Evolutionary conservation across 495 filamentous ascomycete genomes (phyloP).

Genomic region (Aspergillus baeticus): DNA sequence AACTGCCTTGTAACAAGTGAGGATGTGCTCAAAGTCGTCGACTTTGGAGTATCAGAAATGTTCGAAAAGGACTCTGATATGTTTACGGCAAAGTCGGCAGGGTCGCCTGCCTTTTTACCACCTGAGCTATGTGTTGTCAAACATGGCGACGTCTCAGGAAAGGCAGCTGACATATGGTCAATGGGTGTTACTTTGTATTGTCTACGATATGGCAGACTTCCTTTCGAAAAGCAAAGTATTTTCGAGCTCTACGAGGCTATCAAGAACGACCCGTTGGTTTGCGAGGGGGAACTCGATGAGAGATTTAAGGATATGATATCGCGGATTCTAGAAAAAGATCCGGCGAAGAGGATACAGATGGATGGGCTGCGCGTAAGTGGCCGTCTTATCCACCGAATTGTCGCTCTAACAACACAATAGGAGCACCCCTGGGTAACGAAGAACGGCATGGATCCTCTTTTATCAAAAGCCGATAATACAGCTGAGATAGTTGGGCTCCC

Average conservation of each 20-base stretch:
- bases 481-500: conserved; percentile 73
- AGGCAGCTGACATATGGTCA: conserved; percentile 94
- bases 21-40: conserved; percentile 91
- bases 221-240: conserved; percentile 75
- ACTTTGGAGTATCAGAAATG: conserved; percentile 98
- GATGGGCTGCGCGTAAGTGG: conserved; percentile 69
- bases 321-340: conserved; percentile 73
- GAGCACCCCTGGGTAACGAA: conserved; percentile 94
- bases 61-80: conserved; percentile 88
- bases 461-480: conserved; percentile 84
- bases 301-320: conserved; percentile 68
- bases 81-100: conserved; percentile 91
- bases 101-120: conserved; percentile 91
- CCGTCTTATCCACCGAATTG: neutral
- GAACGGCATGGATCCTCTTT: conserved; percentile 72
- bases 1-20: conserved; percentile 89
- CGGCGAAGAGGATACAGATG: conserved; percentile 77
- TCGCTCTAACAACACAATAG: conserved; percentile 43
- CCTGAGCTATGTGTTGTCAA: conserved; percentile 88
- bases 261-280: conserved; percentile 56
- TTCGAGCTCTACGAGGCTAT: conserved; percentile 91
- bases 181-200: conserved; percentile 98
- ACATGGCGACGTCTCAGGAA: conserved; percentile 86
- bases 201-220: conserved; percentile 80
- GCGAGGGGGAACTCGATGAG: conserved; percentile 47